Evolutionary conservation across 768 basidiomycete genomes (phyloP).

Genomic region (Hysterangium stoloniferum): DNA sequence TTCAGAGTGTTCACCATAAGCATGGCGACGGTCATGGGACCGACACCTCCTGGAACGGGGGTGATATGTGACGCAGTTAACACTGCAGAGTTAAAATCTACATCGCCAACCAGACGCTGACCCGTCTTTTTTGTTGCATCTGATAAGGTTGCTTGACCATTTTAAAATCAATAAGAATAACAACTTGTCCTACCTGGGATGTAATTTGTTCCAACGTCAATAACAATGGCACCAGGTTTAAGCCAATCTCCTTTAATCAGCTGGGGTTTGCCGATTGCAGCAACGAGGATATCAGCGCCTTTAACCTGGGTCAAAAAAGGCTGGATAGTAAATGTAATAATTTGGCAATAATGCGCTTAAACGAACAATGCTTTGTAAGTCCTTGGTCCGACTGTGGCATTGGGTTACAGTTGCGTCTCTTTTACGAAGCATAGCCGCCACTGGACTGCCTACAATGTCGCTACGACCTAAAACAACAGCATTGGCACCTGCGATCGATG

Average conservation of each 20-base stretch:
- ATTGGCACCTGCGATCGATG: slow-evolving; percentile 66
- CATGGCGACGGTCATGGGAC: slow-evolving; percentile 99
- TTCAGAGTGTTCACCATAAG: slow-evolving; percentile 91
- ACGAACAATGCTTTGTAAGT: slow-evolving; percentile 71
- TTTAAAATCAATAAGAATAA: slow-evolving; percentile 4
- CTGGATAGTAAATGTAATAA: slow-evolving; percentile 8
- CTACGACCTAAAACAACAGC: slow-evolving; percentile 93
- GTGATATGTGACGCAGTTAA: slow-evolving; percentile 84
- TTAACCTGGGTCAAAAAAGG: slow-evolving; percentile 60
- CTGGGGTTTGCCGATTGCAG: slow-evolving; percentile 91
- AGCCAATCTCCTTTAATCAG: slow-evolving; percentile 92
- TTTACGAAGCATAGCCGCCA: slow-evolving; percentile 82
- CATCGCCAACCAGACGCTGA: slow-evolving; percentile 93
- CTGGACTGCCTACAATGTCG: slow-evolving; percentile 96
- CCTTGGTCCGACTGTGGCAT: slow-evolving; percentile 87
- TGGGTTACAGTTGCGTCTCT: slow-evolving; percentile 95
- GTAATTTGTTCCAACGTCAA: slow-evolving; percentile 98
- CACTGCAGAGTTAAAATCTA: slow-evolving; percentile 75
- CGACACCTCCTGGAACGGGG: slow-evolving; percentile 97
- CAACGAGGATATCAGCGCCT: slow-evolving; percentile 86
- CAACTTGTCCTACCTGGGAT: slow-evolving; percentile 55
- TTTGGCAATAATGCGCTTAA: slow-evolving; percentile 4
- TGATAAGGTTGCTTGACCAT: slow-evolving; percentile 20
- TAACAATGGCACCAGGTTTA: slow-evolving; percentile 90
- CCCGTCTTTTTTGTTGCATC: slow-evolving; percentile 92